Evolutionary conservation across 2,329 filamentous ascomycete species (phyloP).

Genomic region (Penicillium crustosum): DNA sequence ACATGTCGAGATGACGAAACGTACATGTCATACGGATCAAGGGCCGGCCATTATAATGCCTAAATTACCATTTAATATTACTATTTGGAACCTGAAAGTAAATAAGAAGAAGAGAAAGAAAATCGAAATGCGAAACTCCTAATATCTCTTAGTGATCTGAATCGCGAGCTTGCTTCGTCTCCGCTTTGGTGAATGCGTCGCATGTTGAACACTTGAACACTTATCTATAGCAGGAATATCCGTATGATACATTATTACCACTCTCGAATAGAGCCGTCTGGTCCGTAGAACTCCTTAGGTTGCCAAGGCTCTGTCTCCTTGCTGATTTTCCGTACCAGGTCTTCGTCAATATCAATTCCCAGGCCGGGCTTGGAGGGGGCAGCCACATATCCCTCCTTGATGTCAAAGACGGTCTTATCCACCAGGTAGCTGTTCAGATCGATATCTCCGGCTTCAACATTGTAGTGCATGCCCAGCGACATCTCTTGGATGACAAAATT

Average conservation of each 20-base stretch:
- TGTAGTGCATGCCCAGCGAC: conserved; percentile 79
- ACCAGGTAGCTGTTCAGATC: conserved; percentile 68
- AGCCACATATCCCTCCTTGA: conserved; percentile 65
- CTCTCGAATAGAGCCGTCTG: conserved; percentile 65
- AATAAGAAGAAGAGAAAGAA: too few relatives aligned
- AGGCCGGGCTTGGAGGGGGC: conserved; percentile 61
- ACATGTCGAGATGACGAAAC: background rate
- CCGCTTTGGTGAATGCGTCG: background rate
- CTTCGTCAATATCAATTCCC: conserved; percentile 72
- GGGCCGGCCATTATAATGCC: background rate
- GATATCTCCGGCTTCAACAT: conserved; percentile 59
- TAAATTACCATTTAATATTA: too few relatives aligned
- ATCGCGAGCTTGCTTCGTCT: background rate
- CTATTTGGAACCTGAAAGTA: background rate
- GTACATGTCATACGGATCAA: conserved; percentile 2
- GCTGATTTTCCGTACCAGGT: conserved; percentile 60
- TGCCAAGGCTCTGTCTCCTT: conserved; percentile 64
- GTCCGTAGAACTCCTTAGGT: conserved; percentile 65
- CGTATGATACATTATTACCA: conserved; percentile 52
- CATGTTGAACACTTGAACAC: background rate
- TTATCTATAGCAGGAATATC: background rate
- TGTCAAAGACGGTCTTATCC: conserved; percentile 64
- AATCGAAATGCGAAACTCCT: too few relatives aligned
- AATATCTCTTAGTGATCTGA: background rate
- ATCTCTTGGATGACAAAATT: conserved; percentile 78